Evolutionary conservation across 2,329 filamentous ascomycete genomes (phyloP).

Genomic region (Pseudofabraea citricarpa): DNA sequence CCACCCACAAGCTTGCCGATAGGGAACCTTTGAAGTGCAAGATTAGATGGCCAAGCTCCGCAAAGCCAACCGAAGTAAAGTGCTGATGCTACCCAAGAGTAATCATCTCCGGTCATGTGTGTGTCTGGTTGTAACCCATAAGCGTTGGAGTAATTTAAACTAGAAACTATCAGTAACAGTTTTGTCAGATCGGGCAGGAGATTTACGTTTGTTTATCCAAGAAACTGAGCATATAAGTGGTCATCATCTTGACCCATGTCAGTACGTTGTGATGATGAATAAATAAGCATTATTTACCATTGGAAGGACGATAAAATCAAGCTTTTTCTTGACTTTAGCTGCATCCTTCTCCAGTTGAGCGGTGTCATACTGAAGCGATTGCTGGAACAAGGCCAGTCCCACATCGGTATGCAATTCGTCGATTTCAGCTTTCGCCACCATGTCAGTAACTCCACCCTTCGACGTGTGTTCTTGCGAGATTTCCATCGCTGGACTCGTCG

Average conservation of each 20-base stretch:
- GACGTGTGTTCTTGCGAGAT: background rate
- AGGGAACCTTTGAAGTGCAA: slow-evolving; percentile 36
- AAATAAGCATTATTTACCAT: slow-evolving; percentile 23
- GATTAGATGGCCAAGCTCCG: slow-evolving; percentile 34
- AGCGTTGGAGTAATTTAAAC: slow-evolving; percentile 34
- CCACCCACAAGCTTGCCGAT: slow-evolving; percentile 35
- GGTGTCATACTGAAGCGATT: slow-evolving; percentile 30
- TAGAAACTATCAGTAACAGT: slow-evolving; percentile 1
- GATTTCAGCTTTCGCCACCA: background rate
- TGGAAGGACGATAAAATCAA: slow-evolving; percentile 32
- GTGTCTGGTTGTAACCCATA: slow-evolving; percentile 38
- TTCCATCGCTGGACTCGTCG: background rate
- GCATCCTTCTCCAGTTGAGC: slow-evolving; percentile 29
- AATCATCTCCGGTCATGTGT: slow-evolving; percentile 34
- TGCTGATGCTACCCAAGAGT: slow-evolving; percentile 39
- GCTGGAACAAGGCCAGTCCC: slow-evolving; percentile 22
- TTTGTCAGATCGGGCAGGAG: background rate
- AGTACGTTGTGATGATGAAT: background rate
- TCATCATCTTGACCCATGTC: slow-evolving; percentile 27
- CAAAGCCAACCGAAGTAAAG: slow-evolving; percentile 39
- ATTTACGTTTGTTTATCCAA: slow-evolving; percentile 26
- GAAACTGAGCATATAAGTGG: slow-evolving; percentile 31
- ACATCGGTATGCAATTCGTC: slow-evolving; percentile 4
- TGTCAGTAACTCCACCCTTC: background rate
- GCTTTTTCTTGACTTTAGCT: slow-evolving; percentile 29